phyloP scores from a whole-genome alignment of 2,329 filamentous ascomycete species.

The Verticillium nubilum region DNA sequence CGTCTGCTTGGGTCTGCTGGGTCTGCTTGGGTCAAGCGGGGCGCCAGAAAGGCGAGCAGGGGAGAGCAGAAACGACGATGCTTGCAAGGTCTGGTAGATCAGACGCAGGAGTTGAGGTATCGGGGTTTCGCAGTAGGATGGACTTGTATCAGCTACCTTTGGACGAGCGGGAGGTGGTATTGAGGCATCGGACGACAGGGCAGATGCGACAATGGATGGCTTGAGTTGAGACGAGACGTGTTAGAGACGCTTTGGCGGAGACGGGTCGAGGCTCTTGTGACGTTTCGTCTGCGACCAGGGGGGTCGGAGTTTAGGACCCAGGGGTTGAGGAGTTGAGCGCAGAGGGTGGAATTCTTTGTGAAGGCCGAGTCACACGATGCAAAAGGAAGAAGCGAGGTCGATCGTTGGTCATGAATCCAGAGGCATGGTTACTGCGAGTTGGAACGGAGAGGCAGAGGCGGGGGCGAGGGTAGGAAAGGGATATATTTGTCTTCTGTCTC shows the following conservation, averaged over 20 bases:
- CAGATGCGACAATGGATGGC: conserved; percentile 18
- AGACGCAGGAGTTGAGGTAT: conserved; percentile 33
- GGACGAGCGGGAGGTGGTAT: conserved; percentile 7
- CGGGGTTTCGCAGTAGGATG: conserved; percentile 34
- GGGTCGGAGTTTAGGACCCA: conserved; percentile 3
- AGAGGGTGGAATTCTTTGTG: not conserved
- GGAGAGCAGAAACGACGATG: conserved; percentile 9
- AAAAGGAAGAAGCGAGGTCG: not conserved
- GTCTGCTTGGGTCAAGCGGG: not conserved
- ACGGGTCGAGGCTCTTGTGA: conserved; percentile 22
- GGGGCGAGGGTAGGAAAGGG: not conserved
- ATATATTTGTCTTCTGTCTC: not conserved
- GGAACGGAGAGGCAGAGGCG: not conserved
- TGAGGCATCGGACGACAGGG: conserved; percentile 21
- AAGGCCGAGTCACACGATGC: not conserved
- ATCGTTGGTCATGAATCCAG: not conserved
- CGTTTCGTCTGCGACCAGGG: conserved; percentile 32
- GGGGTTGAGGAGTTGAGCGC: not conserved
- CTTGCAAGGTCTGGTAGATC: conserved; percentile 23
- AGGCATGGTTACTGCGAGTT: not conserved
- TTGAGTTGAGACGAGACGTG: conserved; percentile 36
- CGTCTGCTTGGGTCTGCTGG: conserved; percentile 3
- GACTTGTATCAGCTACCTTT: conserved; percentile 13
- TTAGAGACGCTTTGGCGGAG: conserved; percentile 38
- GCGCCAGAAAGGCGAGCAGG: conserved; percentile 7